Conservation (phyloP, 345 rosid species). For the Populus deltoides region DNA sequence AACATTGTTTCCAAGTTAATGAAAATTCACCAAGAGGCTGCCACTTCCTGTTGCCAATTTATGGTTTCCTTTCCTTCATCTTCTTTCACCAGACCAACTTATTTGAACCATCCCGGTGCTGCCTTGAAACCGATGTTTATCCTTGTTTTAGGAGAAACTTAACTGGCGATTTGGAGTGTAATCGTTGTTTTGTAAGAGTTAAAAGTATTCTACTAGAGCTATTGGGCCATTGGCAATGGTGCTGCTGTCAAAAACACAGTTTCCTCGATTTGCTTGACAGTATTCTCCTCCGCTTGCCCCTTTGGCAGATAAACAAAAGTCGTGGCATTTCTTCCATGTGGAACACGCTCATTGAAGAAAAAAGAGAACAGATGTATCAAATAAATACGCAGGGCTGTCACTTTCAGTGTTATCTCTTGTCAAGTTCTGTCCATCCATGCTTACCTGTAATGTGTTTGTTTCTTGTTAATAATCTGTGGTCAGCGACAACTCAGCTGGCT, state of each 20-base stretch:
- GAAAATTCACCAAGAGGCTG: slow-evolving; percentile 16
- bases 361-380: background rate
- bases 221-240: background rate
- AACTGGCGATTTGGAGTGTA: background rate
- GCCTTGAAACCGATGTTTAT: background rate
- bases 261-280: background rate
- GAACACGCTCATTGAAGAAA: background rate
- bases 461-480: background rate
- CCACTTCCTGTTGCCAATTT: background rate
- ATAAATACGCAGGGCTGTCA: background rate
- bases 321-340: background rate
- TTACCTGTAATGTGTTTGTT: background rate
- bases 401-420: background rate
- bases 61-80: background rate
- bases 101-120: background rate
- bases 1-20: slow-evolving; percentile 8
- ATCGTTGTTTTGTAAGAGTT: background rate
- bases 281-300: background rate
- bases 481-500: background rate
- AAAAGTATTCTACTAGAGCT: background rate
- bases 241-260: background rate
- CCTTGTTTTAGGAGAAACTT: background rate
- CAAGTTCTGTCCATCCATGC: background rate
- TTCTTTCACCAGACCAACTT: background rate
- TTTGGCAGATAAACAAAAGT: background rate